Evolutionary conservation across 1,284 basidiomycete species (phyloP).

Genomic region (Cryptococcus sp.): DNA sequence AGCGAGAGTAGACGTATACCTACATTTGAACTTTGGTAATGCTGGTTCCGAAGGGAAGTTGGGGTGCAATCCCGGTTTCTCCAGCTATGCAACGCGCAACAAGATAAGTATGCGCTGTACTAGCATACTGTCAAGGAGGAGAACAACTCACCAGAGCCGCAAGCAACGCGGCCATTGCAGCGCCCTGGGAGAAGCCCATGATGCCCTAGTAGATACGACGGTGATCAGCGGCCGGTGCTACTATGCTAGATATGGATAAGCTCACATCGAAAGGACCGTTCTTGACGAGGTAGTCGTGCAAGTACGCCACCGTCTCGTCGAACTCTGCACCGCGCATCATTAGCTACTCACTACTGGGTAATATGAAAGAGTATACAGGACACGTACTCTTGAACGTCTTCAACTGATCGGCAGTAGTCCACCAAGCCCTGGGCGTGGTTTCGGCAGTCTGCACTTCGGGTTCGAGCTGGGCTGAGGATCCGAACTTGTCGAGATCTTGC

Average conservation of each 20-base stretch:
- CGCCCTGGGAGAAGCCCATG: conserved; percentile 84
- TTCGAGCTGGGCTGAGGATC: conserved; percentile 60
- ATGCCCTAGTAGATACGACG: conserved; percentile 62
- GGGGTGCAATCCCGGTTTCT: conserved; percentile 62
- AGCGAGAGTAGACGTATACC: conserved; percentile 54
- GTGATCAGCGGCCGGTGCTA: not conserved
- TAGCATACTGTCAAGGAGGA: not conserved
- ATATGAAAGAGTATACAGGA: not conserved
- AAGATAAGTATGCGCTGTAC: not conserved
- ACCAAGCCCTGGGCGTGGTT: conserved; percentile 77
- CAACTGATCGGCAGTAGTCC: conserved; percentile 61
- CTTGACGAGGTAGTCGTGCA: conserved; percentile 54
- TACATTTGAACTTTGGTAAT: conserved; percentile 65
- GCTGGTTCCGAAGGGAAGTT: conserved; percentile 65
- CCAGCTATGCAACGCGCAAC: conserved; percentile 53
- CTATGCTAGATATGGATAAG: not conserved
- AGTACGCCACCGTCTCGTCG: conserved; percentile 59
- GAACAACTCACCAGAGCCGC: conserved; percentile 64
- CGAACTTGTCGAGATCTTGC: conserved; percentile 58
- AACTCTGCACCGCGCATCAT: conserved; percentile 50
- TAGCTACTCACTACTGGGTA: not conserved
- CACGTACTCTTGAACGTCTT: conserved; percentile 49
- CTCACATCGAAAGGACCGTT: conserved; percentile 55
- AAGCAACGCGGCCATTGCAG: conserved; percentile 72
- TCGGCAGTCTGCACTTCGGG: conserved; percentile 60